Base-by-base conservation (phyloP, 2,329 filamentous ascomycete genomes). In the Claviceps spartinae region DNA sequence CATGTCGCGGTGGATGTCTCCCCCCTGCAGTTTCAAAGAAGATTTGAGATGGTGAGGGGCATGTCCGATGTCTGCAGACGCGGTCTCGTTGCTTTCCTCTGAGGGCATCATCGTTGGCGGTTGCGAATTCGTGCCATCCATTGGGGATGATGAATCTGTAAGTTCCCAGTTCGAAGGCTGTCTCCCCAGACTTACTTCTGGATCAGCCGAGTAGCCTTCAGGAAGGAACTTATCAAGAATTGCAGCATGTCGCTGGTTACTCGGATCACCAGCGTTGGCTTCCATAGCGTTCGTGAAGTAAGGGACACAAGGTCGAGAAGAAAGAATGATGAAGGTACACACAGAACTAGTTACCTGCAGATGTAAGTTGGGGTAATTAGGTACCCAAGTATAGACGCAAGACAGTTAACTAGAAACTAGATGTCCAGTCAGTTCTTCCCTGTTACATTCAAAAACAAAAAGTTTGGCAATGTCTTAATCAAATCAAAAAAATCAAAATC, bases 1-100 rank as follows among this genome's bases (percentile, higher is more conserved):
- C 37, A 90, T 76, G 60, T 87, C 83, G 37, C 86, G 81, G 63
- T 89, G 85, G 22, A 90, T 83, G 60, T 90, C 86, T 42, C 86
- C 86, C 49, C 86, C 86, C 61, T 85, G 85, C 3, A 89, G 72
- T 54, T 73, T 79, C 50, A 89, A 70, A 0, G 86, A 89, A 1
- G 84, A 88, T 52, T 69, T 66, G 37, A 67, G 55, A n/a, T 57
- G 54, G 54, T 83, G 78, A 45, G 59, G 55, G 2, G 60, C 60
- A n/a, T 55, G 52, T 58, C 56, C 52, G 5, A 57, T 54, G 9
- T 58, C 53, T 24, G 8, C 24, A 9, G 20, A 45, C 37, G n/a
- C 3, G 20, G 42, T 22, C 7, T n/a, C 30, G 24, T 45, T 22
- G 30, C 30, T 37, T 16, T 2, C 44, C 14, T 42, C 37, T 22